Conservation (phyloP, 2,329 filamentous ascomycete species). For the Fusarium falciforme region DNA sequence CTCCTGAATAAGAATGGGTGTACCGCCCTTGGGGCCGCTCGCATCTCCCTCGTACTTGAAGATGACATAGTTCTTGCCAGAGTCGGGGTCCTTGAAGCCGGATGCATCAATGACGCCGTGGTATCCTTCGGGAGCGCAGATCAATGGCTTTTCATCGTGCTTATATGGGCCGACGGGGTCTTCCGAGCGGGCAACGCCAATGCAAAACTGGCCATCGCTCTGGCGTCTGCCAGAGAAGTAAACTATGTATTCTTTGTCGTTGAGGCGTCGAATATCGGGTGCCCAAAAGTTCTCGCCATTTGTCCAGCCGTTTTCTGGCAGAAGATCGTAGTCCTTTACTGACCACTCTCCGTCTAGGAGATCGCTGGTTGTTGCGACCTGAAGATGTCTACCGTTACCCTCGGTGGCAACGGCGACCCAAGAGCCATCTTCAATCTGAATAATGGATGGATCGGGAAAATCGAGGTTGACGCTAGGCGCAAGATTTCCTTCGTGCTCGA, state of each 20-base stretch:
- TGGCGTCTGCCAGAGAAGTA: constrained; percentile 7
- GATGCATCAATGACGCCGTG: constrained; percentile 15
- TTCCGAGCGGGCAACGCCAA: constrained; percentile 16
- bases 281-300: constrained; percentile 12
- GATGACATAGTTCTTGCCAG: constrained; percentile 3
- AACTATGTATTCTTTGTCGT: constrained; percentile 6
- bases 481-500: constrained; percentile 2
- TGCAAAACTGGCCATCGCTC: not conserved
- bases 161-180: not conserved
- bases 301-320: constrained; percentile 18
- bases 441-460: constrained; percentile 19
- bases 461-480: constrained; percentile 7
- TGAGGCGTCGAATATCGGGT: constrained; percentile 6
- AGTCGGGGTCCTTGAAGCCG: constrained; percentile 17
- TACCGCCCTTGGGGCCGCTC: constrained; percentile 10
- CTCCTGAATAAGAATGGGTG: constrained; percentile 16
- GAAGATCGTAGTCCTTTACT: not conserved
- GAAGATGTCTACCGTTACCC: not conserved
- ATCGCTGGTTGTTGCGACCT: constrained; percentile 1
- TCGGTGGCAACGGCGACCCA: constrained; percentile 24
- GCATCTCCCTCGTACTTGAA: constrained; percentile 17
- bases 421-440: constrained; percentile 8
- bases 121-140: constrained; percentile 1
- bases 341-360: constrained; percentile 10
- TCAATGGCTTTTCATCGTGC: constrained; percentile 2